Evolutionary conservation across 768 basidiomycete species (phyloP).

Genomic region (Melanogaster broomeanus): DNA sequence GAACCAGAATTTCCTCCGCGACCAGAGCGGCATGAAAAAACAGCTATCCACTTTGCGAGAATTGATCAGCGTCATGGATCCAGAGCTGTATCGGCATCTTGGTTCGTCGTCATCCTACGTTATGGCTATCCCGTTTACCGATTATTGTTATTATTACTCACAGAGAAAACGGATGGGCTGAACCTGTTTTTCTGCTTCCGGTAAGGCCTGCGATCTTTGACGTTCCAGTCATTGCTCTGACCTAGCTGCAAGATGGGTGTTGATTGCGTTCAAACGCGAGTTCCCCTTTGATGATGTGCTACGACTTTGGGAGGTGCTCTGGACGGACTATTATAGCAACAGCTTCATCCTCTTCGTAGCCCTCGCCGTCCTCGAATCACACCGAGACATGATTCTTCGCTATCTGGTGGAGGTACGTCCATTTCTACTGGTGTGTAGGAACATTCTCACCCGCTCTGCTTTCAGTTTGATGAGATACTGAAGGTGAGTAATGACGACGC

Average conservation of each 20-base stretch:
- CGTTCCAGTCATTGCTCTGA: constrained; percentile 1
- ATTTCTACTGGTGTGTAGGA: neutral
- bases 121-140: neutral
- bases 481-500: constrained; percentile 19
- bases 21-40: constrained; percentile 98
- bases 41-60: constrained; percentile 89
- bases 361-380: constrained; percentile 90
- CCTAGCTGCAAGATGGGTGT: constrained; percentile 64
- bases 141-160: constrained; percentile 13
- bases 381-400: constrained; percentile 91
- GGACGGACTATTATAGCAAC: constrained; percentile 89
- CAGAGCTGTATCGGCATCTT: constrained; percentile 89
- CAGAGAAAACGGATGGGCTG: constrained; percentile 85
- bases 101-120: constrained; percentile 42
- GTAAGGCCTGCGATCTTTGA: constrained; percentile 41
- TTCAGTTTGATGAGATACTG: constrained; percentile 60
- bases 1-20: constrained; percentile 94
- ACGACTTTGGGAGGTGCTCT: constrained; percentile 90
- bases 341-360: constrained; percentile 93
- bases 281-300: constrained; percentile 92
- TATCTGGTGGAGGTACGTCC: constrained; percentile 84
- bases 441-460: constrained; percentile 3
- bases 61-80: constrained; percentile 91
- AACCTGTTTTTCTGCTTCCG: constrained; percentile 99
- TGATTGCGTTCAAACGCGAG: constrained; percentile 96